A percentile compares a stretch with the other conserved stretches of the same genome.
These are phyloP conservation scores for Dictyostelium purpureum DNA, from an alignment of 78 protist genomes.

Conservation along the genomic window DNA sequence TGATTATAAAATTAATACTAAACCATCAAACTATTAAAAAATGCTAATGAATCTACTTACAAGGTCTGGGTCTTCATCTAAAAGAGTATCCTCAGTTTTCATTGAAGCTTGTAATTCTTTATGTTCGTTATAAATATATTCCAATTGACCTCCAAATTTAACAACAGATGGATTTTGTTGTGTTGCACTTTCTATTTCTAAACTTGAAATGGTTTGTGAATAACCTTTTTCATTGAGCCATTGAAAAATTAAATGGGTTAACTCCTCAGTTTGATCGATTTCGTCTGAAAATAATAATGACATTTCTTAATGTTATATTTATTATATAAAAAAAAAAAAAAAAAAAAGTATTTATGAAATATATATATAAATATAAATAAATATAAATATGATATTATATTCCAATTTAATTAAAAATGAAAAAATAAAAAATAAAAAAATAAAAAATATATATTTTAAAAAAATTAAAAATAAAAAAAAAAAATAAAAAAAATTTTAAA, in stretches of 20 bases:
- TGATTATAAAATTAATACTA: not conserved
- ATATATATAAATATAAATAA: too few species aligned
- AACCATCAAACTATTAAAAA: not conserved
- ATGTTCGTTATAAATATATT: conserved; percentile 25
- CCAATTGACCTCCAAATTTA: conserved; percentile 60
- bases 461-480: too few species aligned
- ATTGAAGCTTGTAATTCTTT: conserved; percentile 39
- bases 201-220: not conserved
- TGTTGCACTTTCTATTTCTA: conserved; percentile 2
- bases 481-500: too few species aligned
- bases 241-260: conserved; percentile 34
- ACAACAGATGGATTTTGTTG: not conserved
- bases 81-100: not conserved
- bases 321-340: not conserved
- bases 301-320: not conserved
- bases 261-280: conserved; percentile 5
- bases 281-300: not conserved
- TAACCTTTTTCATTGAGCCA: conserved; percentile 65
- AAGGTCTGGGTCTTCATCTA: conserved; percentile 34
- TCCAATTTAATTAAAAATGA: not conserved
- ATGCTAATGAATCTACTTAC: not conserved
- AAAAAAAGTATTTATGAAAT: too few species aligned
- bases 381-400: not conserved
- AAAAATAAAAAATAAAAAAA: not conserved
- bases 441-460: too few species aligned